A percentile compares a stretch with the other conserved stretches of the same genome.
Conservation (phyloP, 768 basidiomycete genomes). For the Boletus sp. region DNA sequence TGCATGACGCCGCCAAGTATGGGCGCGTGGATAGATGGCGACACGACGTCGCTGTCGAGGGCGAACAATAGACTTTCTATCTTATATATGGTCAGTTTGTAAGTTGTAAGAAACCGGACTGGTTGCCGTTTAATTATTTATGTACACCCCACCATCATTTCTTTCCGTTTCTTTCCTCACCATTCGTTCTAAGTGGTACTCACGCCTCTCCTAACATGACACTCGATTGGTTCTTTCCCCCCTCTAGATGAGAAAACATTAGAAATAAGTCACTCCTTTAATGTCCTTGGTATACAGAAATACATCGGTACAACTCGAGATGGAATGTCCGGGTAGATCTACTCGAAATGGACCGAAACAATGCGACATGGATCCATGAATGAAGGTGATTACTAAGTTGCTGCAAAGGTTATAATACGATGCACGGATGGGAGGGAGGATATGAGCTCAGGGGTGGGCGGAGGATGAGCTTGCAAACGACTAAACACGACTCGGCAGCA, state of each 20-base stretch:
- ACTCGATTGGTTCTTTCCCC: neutral
- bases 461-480: constrained; percentile 13
- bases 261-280: constrained; percentile 37
- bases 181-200: neutral
- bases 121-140: constrained; percentile 11
- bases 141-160: neutral
- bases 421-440: constrained; percentile 7
- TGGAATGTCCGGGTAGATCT: constrained; percentile 36
- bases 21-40: constrained; percentile 80
- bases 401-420: constrained; percentile 28
- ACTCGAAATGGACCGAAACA: constrained; percentile 36
- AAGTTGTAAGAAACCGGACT: constrained; percentile 9
- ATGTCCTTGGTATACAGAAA: constrained; percentile 36
- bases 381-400: constrained; percentile 26
- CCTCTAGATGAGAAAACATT: constrained; percentile 8
- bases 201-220: neutral
- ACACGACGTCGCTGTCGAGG: constrained; percentile 72
- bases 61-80: constrained; percentile 36
- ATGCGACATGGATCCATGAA: constrained; percentile 33
- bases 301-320: constrained; percentile 35
- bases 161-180: neutral
- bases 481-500: constrained; percentile 12
- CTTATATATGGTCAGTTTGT: constrained; percentile 10
- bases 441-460: neutral
- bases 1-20: constrained; percentile 64